Evolutionary conservation across 2,329 filamentous ascomycete species (phyloP), one percentile per base, ranked within the genome.

Genomic region (Pseudogymnoascus sp.): DNA sequence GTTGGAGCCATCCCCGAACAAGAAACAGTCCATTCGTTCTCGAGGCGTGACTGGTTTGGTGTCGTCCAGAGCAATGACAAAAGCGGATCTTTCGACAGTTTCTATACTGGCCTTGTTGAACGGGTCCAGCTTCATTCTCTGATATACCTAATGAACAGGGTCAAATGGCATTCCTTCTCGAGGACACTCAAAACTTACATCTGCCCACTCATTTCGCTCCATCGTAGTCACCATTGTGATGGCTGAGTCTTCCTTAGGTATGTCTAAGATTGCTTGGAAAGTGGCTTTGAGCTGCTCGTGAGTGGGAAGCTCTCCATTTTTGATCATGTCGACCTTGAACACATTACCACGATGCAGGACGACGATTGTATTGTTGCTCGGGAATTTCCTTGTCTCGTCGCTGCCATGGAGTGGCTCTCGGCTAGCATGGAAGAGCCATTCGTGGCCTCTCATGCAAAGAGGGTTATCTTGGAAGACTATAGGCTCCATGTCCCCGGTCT

Each of bases 401-500:
- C 55, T 63, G 2, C 59, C 58, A 4, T 64, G 29, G 6, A 63
- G 61, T 5, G 72, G 72, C 60, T 68, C 63, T 6, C 72, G 68
- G 7, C 62, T 62, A 4, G 69, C 62, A 62, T 74, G 73, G 62
- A 74, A 74, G 8, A 74, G 61, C 66, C 67, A 74, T 12, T 68
- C 49, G 55, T 67, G 66, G 6, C 65, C 63, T 38, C 68, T 63
- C 11, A 63, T 69, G 59, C 69, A 69, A 39, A 67, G 43, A 14
- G 71, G 65, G 29, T 66, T 63, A 16, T 66, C 68, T 4, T 67
- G 63, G 8, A 68, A 55, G 39, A 62, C 52, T 16, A 65, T 45
- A 16, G 62, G 64, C 59, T 68, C 58, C 33, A 69, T 16, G 12
- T 59, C 39, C 16, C 65, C 68, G 0, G 62, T 64, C 10, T 72